A percentile compares a stretch with the other conserved stretches of the same genome.
These are phyloP conservation scores for Tylopilus vinaceipallidus DNA, from an alignment of 768 basidiomycete genomes.

Conservation along the genomic window DNA sequence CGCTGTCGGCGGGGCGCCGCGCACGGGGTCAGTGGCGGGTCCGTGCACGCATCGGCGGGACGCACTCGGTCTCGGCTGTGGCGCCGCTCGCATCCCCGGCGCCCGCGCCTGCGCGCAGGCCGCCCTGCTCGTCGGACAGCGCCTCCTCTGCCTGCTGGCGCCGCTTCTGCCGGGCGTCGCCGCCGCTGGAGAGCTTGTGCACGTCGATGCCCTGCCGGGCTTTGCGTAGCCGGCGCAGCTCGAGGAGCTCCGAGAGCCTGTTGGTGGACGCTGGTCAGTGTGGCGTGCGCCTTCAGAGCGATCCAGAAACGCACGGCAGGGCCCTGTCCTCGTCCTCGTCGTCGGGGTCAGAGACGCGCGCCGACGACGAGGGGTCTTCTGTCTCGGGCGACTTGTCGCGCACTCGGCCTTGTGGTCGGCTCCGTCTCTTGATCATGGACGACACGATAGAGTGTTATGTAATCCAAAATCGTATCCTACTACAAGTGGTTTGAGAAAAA, in stretches of 20 bases:
- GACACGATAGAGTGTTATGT: constrained; percentile 11
- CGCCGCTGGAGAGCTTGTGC: constrained; percentile 81
- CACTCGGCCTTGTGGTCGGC: constrained; percentile 57
- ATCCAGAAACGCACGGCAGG: constrained; percentile 45
- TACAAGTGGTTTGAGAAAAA: no score
- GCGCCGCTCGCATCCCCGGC: constrained; percentile 10
- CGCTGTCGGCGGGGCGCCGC: constrained; percentile 34
- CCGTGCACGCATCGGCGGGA: no score
- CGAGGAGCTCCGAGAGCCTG: constrained; percentile 81
- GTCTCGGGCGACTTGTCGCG: constrained; percentile 48
- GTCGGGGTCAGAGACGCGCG: constrained; percentile 8
- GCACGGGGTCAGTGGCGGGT: no score
- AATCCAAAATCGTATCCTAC: no score
- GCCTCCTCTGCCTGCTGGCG: constrained; percentile 46
- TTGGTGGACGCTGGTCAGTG: neutral
- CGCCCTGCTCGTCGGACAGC: constrained; percentile 49
- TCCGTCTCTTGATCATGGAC: constrained; percentile 72
- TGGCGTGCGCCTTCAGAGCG: no score
- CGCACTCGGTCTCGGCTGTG: constrained; percentile 48
- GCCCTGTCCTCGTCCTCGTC: constrained; percentile 38
- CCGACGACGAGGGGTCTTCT: constrained; percentile 11
- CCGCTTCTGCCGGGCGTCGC: constrained; percentile 73
- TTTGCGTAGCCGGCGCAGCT: constrained; percentile 74
- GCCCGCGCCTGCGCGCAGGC: constrained; percentile 48
- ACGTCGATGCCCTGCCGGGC: constrained; percentile 82